Evolutionary conservation across 768 basidiomycete genomes (phyloP).

Genomic region (Gymnopilus junonius): DNA sequence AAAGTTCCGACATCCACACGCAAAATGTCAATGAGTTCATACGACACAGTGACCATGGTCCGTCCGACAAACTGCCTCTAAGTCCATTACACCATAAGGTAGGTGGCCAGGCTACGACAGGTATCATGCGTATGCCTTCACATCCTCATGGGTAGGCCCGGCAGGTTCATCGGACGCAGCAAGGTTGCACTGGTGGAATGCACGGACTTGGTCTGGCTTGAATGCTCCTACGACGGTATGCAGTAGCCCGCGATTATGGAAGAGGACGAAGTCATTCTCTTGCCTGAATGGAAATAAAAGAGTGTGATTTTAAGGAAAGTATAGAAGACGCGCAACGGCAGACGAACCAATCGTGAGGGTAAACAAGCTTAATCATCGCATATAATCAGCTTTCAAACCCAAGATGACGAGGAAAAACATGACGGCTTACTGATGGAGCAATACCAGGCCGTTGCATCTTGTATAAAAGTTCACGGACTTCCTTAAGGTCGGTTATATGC

Average conservation of each 20-base stretch:
- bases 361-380: slow-evolving; percentile 58
- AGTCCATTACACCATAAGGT: no score
- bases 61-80: no score
- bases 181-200: slow-evolving; percentile 89
- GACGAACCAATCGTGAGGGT: slow-evolving; percentile 83
- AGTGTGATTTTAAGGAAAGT: background rate
- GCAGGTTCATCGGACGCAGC: slow-evolving; percentile 75
- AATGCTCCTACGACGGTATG: slow-evolving; percentile 86
- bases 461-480: slow-evolving; percentile 78
- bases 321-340: background rate
- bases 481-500: slow-evolving; percentile 70
- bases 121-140: slow-evolving; percentile 57
- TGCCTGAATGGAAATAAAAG: slow-evolving; percentile 28
- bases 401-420: background rate
- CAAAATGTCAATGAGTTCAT: no score
- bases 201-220: slow-evolving; percentile 64
- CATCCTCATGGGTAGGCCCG: slow-evolving; percentile 72
- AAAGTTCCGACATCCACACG: no score
- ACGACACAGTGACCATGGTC: no score
- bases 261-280: slow-evolving; percentile 75
- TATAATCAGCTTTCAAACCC: background rate
- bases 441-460: slow-evolving; percentile 91
- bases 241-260: slow-evolving; percentile 85
- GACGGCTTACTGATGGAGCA: slow-evolving; percentile 67
- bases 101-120: no score